Conservation (phyloP, 2,329 filamentous ascomycete species). For the Elsinoe ampelina region DNA sequence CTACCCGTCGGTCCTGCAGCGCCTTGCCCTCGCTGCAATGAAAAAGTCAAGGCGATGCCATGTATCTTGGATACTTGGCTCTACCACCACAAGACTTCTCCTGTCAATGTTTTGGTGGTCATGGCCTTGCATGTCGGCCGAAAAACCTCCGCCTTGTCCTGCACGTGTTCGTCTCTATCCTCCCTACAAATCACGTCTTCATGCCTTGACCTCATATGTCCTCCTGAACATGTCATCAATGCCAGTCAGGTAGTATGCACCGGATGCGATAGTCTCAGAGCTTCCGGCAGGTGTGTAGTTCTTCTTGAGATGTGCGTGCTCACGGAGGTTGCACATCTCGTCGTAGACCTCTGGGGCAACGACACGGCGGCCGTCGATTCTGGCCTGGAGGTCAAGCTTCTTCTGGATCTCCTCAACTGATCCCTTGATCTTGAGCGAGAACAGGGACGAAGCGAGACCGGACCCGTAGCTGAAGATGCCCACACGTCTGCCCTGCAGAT, state of each 20-base stretch:
- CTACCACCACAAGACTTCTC: constrained; percentile 4
- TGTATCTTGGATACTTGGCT: constrained; percentile 5
- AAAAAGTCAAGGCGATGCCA: constrained; percentile 7
- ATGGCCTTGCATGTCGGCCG: constrained; percentile 5
- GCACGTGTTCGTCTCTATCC: background rate
- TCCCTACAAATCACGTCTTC: constrained; percentile 16
- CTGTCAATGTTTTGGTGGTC: background rate
- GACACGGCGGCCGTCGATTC: constrained; percentile 36
- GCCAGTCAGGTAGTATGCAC: constrained; percentile 43
- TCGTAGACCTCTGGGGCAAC: constrained; percentile 43
- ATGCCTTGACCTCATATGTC: constrained; percentile 42
- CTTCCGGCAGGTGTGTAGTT: constrained; percentile 38
- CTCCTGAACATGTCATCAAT: constrained; percentile 45
- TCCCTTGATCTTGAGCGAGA: constrained; percentile 40
- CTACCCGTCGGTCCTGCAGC: background rate
- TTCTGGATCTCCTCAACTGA: constrained; percentile 38
- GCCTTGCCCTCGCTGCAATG: background rate
- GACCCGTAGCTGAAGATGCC: constrained; percentile 45
- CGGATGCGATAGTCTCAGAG: constrained; percentile 36
- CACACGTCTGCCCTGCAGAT: constrained; percentile 42
- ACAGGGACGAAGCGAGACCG: constrained; percentile 43
- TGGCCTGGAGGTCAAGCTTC: constrained; percentile 39
- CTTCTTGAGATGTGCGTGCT: constrained; percentile 43
- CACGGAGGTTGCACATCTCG: constrained; percentile 45
- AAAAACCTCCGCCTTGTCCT: constrained; percentile 9